A percentile compares a stretch with the other conserved stretches of the same genome.
Evolutionary conservation across 169 alveolate species (phyloP).

Genomic region (Cryptosporidium tyzzeri): DNA sequence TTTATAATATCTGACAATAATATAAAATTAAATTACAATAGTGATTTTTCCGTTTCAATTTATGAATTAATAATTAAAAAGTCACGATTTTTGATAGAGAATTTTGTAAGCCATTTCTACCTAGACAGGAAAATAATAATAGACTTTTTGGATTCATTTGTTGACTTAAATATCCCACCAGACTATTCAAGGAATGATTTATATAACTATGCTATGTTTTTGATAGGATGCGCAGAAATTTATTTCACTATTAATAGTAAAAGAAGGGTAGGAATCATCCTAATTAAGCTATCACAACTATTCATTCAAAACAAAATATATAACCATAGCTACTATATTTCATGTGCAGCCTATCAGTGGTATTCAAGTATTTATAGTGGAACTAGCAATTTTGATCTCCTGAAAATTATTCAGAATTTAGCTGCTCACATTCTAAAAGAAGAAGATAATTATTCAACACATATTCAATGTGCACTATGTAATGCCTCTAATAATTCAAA

Average conservation of each 20-base stretch:
- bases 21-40: background rate
- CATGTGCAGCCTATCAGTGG: constrained; percentile 53
- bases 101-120: constrained; percentile 15
- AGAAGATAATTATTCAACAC: background rate
- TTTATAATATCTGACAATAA: background rate
- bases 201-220: constrained; percentile 39
- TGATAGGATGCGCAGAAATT: constrained; percentile 41
- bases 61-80: constrained; percentile 35
- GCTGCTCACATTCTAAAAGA: background rate
- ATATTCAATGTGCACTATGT: constrained; percentile 27
- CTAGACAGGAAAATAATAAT: constrained; percentile 45
- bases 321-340: constrained; percentile 26
- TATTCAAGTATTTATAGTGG: constrained; percentile 16
- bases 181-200: background rate
- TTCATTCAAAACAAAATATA: constrained; percentile 30
- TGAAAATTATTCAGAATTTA: constrained; percentile 1
- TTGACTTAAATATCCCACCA: background rate
- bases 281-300: constrained; percentile 12
- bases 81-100: constrained; percentile 20
- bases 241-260: constrained; percentile 2
- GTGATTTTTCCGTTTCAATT: background rate
- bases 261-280: constrained; percentile 54
- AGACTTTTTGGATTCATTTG: constrained; percentile 61
- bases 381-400: background rate
- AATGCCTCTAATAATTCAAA: constrained; percentile 4